Evolutionary conservation across 148 eudicot species (phyloP).

Genomic region (Pharnaceum exiguum): DNA sequence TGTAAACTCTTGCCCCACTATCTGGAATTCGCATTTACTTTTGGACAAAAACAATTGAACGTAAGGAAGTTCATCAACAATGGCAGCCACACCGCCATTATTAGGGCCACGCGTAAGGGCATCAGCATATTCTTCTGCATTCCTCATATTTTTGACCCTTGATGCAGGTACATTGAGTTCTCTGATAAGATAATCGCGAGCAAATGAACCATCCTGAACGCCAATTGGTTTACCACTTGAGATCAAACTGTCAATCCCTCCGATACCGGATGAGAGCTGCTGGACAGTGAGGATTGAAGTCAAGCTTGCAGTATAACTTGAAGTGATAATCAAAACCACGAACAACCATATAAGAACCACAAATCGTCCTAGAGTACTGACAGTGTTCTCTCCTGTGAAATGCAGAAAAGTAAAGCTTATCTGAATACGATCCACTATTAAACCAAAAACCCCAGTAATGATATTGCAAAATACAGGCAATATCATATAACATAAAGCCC

Average conservation of each 20-base stretch:
- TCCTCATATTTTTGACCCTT: conserved; percentile 42
- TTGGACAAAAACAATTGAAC: conserved; percentile 50
- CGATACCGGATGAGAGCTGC: conserved; percentile 57
- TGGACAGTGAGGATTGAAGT: conserved; percentile 86
- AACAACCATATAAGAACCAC: conserved; percentile 83
- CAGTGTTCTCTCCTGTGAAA: conserved; percentile 67
- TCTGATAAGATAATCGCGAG: conserved; percentile 47
- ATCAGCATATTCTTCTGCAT: conserved; percentile 34
- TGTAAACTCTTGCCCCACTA: conserved; percentile 78
- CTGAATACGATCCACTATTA: background rate
- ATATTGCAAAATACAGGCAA: background rate
- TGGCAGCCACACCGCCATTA: conserved; percentile 83
- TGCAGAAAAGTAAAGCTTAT: background rate
- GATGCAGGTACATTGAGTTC: conserved; percentile 58
- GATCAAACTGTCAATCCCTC: conserved; percentile 68
- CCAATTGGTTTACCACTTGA: conserved; percentile 67
- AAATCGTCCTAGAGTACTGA: conserved; percentile 64
- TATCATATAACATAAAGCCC: conserved; percentile 1
- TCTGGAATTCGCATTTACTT: conserved; percentile 44
- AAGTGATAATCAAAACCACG: conserved; percentile 72
- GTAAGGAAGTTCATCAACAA: conserved; percentile 87
- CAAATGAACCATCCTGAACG: conserved; percentile 83
- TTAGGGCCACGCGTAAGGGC: conserved; percentile 58
- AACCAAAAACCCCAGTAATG: background rate
- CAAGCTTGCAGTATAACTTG: conserved; percentile 93